These are phyloP conservation scores for Penicillium sp. DNA, from an alignment of 2,329 filamentous ascomycete genomes.

Conservation along the genomic window DNA sequence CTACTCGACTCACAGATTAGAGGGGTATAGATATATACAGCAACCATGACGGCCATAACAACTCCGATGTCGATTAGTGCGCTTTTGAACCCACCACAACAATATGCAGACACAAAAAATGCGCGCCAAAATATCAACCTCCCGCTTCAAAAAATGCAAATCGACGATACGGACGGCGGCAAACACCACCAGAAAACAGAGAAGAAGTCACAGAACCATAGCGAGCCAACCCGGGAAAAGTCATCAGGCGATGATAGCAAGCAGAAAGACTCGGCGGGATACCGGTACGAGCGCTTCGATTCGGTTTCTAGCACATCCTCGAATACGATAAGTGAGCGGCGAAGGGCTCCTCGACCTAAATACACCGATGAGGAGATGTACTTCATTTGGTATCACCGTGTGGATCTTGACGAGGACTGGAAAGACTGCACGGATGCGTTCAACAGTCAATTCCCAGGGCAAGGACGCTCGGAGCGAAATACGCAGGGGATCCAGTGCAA, in stretches of 20 bases:
- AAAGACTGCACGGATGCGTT: conserved; percentile 43
- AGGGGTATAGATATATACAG: neutral
- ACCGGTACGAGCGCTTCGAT: conserved; percentile 37
- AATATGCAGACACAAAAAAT: conserved; percentile 7
- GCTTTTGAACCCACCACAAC: conserved; percentile 14
- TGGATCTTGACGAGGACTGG: conserved; percentile 45
- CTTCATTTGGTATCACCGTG: conserved; percentile 50
- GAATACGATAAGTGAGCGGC: conserved; percentile 32
- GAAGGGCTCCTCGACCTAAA: conserved; percentile 42
- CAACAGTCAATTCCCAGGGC: conserved; percentile 40
- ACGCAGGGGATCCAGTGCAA: conserved; percentile 49
- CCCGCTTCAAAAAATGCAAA: conserved; percentile 18
- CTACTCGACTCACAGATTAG: neutral
- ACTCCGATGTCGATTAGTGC: conserved; percentile 15
- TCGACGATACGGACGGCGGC: conserved; percentile 4
- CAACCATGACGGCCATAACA: conserved; percentile 10
- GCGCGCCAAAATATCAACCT: conserved; percentile 24
- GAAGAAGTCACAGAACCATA: conserved; percentile 3
- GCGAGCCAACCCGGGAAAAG: neutral
- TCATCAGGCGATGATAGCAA: neutral
- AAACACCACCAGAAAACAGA: conserved; percentile 19
- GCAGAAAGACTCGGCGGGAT: conserved; percentile 28
- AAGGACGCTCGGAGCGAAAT: conserved; percentile 27
- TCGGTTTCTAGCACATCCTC: conserved; percentile 38
- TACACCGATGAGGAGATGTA: conserved; percentile 47